A percentile compares a stretch with the other conserved stretches of the same genome.
These are phyloP conservation scores for Trametes elegans DNA, from an alignment of 768 basidiomycete genomes.

Conservation along the genomic window DNA sequence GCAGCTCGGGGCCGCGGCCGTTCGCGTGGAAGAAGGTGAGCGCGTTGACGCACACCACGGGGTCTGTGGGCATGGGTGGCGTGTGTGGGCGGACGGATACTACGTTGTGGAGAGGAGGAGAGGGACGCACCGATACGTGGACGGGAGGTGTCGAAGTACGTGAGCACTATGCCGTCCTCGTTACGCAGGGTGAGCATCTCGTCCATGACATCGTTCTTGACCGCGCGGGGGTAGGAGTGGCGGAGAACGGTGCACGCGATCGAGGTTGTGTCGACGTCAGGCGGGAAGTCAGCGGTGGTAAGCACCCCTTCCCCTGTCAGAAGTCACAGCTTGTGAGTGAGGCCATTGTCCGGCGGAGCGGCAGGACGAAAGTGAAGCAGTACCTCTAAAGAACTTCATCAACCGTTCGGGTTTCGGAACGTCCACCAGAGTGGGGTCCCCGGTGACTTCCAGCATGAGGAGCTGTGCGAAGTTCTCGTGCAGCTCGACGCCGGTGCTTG, in stretches of 20 bases:
- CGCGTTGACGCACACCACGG: constrained; percentile 47
- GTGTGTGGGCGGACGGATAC: constrained; percentile 40
- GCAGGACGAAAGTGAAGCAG: neutral
- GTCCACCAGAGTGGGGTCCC: constrained; percentile 41
- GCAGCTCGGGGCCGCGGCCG: constrained; percentile 41
- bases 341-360: neutral
- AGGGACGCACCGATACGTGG: neutral
- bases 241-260: constrained; percentile 43
- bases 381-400: constrained; percentile 55
- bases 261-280: constrained; percentile 58
- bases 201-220: constrained; percentile 42
- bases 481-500: constrained; percentile 38
- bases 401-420: constrained; percentile 36
- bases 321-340: too few species aligned
- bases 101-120: constrained; percentile 25
- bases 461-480: constrained; percentile 58
- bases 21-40: constrained; percentile 46
- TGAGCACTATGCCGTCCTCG: constrained; percentile 40
- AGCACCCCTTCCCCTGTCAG: constrained; percentile 34
- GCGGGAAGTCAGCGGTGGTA: constrained; percentile 47
- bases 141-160: constrained; percentile 2
- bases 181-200: constrained; percentile 49
- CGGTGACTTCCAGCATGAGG: constrained; percentile 51
- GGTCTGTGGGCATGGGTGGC: constrained; percentile 42
- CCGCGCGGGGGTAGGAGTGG: neutral